These are phyloP conservation scores for Neofusicoccum laricinum DNA, from an alignment of 2,329 filamentous ascomycete genomes.

Conservation along the genomic window DNA sequence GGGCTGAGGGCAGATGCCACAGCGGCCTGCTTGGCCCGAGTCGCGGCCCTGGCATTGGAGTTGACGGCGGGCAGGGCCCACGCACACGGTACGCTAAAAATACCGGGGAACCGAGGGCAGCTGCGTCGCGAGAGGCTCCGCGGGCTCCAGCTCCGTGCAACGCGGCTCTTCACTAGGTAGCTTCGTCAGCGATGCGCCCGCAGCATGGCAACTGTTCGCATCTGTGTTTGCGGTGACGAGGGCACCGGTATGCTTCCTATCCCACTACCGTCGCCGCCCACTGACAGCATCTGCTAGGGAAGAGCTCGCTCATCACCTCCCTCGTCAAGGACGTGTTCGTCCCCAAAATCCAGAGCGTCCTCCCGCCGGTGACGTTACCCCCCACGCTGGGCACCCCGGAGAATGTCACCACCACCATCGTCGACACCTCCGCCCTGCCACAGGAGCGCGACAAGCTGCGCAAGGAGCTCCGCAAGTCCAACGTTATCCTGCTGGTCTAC, in stretches of 20 bases:
- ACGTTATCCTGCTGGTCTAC: conserved; percentile 95
- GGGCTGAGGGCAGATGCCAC: background rate
- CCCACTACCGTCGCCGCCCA: background rate
- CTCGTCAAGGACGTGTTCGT: conserved; percentile 98
- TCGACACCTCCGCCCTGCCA: conserved; percentile 93
- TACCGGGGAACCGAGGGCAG: background rate
- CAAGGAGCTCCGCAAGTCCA: conserved; percentile 93
- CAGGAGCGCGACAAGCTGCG: conserved; percentile 87
- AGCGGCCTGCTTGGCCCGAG: conserved; percentile 3
- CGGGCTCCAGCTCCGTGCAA: conserved; percentile 11
- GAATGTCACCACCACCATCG: conserved; percentile 94
- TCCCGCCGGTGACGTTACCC: conserved; percentile 92
- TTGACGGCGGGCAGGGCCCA: background rate
- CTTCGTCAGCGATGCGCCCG: conserved; percentile 18
- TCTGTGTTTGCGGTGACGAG: conserved; percentile 96
- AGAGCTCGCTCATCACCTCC: conserved; percentile 71
- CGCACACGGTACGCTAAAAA: conserved; percentile 1
- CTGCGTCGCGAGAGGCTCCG: background rate
- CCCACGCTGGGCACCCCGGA: conserved; percentile 90
- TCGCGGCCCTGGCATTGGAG: conserved; percentile 13
- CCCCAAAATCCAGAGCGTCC: conserved; percentile 88
- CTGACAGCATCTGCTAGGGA: conserved; percentile 28
- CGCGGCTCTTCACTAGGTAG: background rate
- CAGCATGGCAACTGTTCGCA: conserved; percentile 57
- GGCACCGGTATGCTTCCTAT: conserved; percentile 59